These are phyloP conservation scores for Acacia concinna DNA, from an alignment of 331 rosid genomes.

Conservation along the genomic window DNA sequence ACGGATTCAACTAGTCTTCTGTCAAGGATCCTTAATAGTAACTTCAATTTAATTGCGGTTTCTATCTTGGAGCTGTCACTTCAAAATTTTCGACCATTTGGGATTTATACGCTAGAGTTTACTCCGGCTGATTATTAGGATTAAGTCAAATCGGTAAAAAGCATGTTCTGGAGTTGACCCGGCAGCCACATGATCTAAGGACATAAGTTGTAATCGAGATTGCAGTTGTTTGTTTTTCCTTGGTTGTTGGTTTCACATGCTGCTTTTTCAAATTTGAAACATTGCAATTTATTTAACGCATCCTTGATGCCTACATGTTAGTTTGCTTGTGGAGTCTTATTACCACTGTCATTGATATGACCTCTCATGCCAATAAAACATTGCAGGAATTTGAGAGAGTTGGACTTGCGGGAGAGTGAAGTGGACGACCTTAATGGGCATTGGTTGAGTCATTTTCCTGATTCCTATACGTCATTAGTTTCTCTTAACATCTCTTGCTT, in stretches of 20 bases:
- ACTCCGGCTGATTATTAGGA: background rate
- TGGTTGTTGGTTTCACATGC: background rate
- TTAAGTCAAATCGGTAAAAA: background rate
- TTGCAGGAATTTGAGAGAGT: constrained; percentile 72
- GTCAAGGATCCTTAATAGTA: background rate
- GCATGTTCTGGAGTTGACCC: background rate
- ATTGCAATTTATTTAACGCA: constrained; percentile 1
- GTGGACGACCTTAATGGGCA: constrained; percentile 86
- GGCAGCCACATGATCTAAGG: constrained; percentile 3
- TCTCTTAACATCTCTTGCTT: constrained; percentile 87
- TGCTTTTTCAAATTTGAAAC: constrained; percentile 1
- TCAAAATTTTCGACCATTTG: background rate
- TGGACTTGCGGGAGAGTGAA: constrained; percentile 88
- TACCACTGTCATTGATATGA: constrained; percentile 19
- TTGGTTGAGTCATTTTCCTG: constrained; percentile 92
- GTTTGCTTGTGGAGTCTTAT: constrained; percentile 13
- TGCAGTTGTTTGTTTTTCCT: constrained; percentile 14
- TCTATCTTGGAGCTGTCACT: background rate
- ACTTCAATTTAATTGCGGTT: background rate
- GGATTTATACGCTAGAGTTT: background rate
- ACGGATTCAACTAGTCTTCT: background rate
- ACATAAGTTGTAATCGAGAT: constrained; percentile 7
- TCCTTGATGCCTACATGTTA: background rate
- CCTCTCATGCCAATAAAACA: constrained; percentile 30
- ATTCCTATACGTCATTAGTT: constrained; percentile 77